Evolutionary conservation across 306 rosid species (phyloP).

Genomic region (Glycyrrhiza uralensis): DNA sequence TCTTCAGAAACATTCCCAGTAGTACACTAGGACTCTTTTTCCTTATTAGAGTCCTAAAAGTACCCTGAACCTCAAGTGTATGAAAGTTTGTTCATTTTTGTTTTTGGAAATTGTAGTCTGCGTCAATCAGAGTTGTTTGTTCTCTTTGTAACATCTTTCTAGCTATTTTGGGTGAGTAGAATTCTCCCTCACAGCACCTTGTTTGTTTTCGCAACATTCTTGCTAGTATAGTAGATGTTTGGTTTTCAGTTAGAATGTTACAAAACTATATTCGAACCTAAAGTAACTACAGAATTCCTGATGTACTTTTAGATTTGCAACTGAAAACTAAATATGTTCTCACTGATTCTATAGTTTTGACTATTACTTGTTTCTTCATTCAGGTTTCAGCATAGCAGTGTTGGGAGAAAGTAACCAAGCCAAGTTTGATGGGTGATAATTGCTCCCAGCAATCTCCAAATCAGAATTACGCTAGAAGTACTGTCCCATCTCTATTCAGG

Average conservation of each 20-base stretch:
- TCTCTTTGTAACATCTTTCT: background rate
- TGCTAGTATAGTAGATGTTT: too few relatives aligned
- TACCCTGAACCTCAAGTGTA: slow-evolving; percentile 2
- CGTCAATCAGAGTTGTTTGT: background rate
- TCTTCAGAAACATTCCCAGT: slow-evolving; percentile 17
- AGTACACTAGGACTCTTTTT: background rate
- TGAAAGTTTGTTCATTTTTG: background rate
- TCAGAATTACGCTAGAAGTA: slow-evolving; percentile 28
- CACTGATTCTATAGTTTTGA: background rate
- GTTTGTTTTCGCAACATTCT: background rate
- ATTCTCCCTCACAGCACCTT: background rate
- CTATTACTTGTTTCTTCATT: background rate
- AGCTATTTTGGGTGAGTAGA: slow-evolving; percentile 7
- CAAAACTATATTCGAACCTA: too few relatives aligned
- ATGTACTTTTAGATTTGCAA: too few relatives aligned
- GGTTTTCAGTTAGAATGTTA: too few relatives aligned
- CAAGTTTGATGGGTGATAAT: slow-evolving; percentile 77
- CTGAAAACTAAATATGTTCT: too few relatives aligned
- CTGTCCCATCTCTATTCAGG: slow-evolving; percentile 49
- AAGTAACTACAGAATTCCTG: too few relatives aligned
- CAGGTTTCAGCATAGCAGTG: slow-evolving; percentile 17
- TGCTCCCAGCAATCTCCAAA: slow-evolving; percentile 48
- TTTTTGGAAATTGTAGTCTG: background rate
- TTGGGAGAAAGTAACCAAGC: slow-evolving; percentile 48
- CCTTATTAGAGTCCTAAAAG: background rate